phyloP scores from a whole-genome alignment of 208 protist species.

The Vickermania ingenoplastis region DNA sequence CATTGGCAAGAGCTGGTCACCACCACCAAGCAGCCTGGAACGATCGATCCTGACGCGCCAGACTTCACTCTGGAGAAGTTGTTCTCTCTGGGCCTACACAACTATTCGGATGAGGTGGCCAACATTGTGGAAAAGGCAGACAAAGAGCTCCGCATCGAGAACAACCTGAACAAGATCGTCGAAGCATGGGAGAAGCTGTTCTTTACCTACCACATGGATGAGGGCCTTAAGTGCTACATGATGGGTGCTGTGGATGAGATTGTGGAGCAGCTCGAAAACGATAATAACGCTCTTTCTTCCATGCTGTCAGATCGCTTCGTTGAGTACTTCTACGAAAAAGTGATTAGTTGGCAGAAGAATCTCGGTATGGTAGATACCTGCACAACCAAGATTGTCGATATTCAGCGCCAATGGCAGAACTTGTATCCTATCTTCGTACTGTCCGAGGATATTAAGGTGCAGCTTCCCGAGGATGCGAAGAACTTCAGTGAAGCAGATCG shows the following conservation, averaged over 20 bases:
- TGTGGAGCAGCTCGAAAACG: slow-evolving; percentile 93
- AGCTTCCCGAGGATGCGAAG: slow-evolving; percentile 95
- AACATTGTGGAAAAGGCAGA: slow-evolving; percentile 96
- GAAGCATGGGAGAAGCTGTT: slow-evolving; percentile 90
- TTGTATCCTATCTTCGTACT: slow-evolving; percentile 97
- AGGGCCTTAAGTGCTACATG: slow-evolving; percentile 81
- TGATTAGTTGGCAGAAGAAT: slow-evolving; percentile 94
- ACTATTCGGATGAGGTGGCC: slow-evolving; percentile 93
- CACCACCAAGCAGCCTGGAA: slow-evolving; percentile 85
- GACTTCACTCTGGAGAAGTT: slow-evolving; percentile 94
- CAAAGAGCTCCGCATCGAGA: slow-evolving; percentile 96
- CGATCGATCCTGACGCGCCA: slow-evolving; percentile 79
- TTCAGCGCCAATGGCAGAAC: slow-evolving; percentile 96
- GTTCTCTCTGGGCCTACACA: slow-evolving; percentile 94
- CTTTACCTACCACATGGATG: slow-evolving; percentile 88
- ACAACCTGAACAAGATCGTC: slow-evolving; percentile 93
- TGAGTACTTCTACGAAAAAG: slow-evolving; percentile 93
- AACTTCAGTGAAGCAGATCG: slow-evolving; percentile 90
- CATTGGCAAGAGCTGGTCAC: slow-evolving; percentile 95
- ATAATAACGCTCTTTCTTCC: slow-evolving; percentile 92
- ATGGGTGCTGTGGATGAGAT: slow-evolving; percentile 91
- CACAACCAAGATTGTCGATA: slow-evolving; percentile 92
- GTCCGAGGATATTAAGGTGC: slow-evolving; percentile 95
- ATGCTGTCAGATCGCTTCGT: slow-evolving; percentile 95
- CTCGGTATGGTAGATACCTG: slow-evolving; percentile 94